Percentiles rank a stretch among this genome's conserved stretches.
These are phyloP conservation scores for Fusarium veterinarium DNA, from an alignment of 2,329 filamentous ascomycete species.

Conservation along the genomic window DNA sequence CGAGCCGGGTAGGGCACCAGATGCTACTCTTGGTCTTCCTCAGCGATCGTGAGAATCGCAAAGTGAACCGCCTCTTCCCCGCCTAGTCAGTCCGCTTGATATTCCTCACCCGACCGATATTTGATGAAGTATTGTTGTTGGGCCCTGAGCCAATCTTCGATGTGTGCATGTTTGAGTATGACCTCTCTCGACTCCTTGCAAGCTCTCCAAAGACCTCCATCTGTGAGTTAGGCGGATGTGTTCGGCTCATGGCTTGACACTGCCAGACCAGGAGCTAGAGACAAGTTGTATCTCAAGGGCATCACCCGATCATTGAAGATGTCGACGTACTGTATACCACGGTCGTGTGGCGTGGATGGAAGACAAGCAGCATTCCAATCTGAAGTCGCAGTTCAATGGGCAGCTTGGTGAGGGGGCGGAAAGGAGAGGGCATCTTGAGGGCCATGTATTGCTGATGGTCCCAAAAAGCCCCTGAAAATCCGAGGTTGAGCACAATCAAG, in stretches of 20 bases:
- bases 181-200: constrained; percentile 3
- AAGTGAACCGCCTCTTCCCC: rapidly evolving
- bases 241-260: not conserved
- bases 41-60: too few relatives aligned
- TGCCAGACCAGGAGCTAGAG: rapidly evolving
- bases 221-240: not conserved
- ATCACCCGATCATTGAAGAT: too few relatives aligned
- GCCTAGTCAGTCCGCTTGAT: too few relatives aligned
- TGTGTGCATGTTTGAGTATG: not conserved
- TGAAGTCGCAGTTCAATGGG: not conserved
- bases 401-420: not conserved
- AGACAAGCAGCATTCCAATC: not conserved
- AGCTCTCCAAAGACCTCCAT: constrained; percentile 1
- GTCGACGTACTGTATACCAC: not conserved
- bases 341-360: too few relatives aligned
- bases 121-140: too few relatives aligned
- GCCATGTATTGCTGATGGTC: too few relatives aligned
- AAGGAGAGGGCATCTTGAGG: too few relatives aligned
- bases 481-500: not conserved
- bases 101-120: too few relatives aligned
- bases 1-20: not conserved
- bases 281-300: not conserved
- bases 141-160: not conserved
- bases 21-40: too few relatives aligned
- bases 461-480: too few relatives aligned